Percentiles rank a stretch among this genome's conserved stretches.
phyloP scores from a whole-genome alignment of 176 grass and related monocot genomes.

The Chrysopogon serrulatus region DNA sequence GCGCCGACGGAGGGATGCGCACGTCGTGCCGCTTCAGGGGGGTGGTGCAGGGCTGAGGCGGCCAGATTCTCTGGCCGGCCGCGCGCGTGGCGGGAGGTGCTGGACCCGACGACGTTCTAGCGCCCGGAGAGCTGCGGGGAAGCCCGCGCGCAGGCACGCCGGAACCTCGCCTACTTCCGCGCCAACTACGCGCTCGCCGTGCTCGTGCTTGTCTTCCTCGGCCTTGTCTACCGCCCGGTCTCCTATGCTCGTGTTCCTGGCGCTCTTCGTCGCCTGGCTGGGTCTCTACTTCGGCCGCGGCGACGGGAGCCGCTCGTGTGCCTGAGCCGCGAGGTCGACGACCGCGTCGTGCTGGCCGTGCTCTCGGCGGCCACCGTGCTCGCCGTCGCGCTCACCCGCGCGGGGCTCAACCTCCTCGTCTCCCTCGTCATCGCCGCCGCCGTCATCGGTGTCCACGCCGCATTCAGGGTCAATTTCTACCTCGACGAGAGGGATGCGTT shows the following conservation, averaged over 20 bases:
- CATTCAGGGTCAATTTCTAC: constrained; percentile 59
- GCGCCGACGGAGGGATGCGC: constrained; percentile 80
- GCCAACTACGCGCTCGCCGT: constrained; percentile 69
- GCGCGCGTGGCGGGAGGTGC: constrained; percentile 68
- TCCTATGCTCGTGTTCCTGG: constrained; percentile 73
- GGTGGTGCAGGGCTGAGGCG: constrained; percentile 90
- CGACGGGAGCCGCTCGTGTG: no score
- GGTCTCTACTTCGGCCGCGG: constrained; percentile 71
- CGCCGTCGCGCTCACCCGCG: no score
- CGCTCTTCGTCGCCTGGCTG: constrained; percentile 70
- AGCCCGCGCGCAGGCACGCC: constrained; percentile 52
- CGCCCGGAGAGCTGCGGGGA: constrained; percentile 65
- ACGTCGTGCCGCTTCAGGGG: constrained; percentile 84
- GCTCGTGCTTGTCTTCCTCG: constrained; percentile 52
- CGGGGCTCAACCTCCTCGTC: no score
- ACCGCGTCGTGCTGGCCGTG: no score
- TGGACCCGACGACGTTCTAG: constrained; percentile 53
- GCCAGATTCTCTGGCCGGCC: constrained; percentile 54
- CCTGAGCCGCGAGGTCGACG: no score
- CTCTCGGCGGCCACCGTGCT: no score
- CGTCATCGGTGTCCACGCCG: constrained; percentile 61
- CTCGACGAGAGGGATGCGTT: constrained; percentile 66
- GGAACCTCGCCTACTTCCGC: constrained; percentile 83
- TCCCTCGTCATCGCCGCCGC: constrained; percentile 38
- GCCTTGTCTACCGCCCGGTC: constrained; percentile 64